These are phyloP conservation scores for Dalbergia cochinchinensis DNA, from an alignment of 306 rosid genomes.

Conservation along the genomic window DNA sequence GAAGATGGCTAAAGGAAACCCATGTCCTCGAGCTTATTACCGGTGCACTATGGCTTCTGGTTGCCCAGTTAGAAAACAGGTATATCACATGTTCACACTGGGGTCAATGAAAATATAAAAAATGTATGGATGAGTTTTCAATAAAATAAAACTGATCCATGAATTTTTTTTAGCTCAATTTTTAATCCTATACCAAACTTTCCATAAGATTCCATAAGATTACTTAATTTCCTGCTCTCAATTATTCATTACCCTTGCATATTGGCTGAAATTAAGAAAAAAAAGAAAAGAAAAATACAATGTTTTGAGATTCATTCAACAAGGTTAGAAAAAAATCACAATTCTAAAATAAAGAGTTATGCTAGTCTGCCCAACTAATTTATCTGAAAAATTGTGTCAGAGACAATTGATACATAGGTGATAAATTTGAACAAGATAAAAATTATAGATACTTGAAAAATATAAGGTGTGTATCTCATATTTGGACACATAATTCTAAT, in stretches of 20 bases:
- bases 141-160: not conserved
- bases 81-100: not conserved
- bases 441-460: no score
- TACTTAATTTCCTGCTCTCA: not conserved
- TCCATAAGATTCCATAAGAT: no score
- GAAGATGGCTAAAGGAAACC: constrained; percentile 90
- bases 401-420: no score
- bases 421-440: no score
- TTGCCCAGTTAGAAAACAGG: constrained; percentile 95
- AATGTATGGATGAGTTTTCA: not conserved
- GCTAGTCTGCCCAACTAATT: no score
- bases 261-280: not conserved
- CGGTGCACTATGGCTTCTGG: constrained; percentile 81
- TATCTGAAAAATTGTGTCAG: no score
- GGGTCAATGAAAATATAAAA: not conserved
- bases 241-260: not conserved
- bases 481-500: no score
- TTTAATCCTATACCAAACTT: no score
- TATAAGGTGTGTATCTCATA: no score
- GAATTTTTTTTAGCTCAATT: no score
- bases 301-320: not conserved
- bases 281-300: not conserved
- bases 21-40: constrained; percentile 92
- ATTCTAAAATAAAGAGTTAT: no score
- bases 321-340: not conserved